These are phyloP conservation scores for Anastatica hierochuntica DNA, from an alignment of 345 rosid genomes.

Conservation along the genomic window DNA sequence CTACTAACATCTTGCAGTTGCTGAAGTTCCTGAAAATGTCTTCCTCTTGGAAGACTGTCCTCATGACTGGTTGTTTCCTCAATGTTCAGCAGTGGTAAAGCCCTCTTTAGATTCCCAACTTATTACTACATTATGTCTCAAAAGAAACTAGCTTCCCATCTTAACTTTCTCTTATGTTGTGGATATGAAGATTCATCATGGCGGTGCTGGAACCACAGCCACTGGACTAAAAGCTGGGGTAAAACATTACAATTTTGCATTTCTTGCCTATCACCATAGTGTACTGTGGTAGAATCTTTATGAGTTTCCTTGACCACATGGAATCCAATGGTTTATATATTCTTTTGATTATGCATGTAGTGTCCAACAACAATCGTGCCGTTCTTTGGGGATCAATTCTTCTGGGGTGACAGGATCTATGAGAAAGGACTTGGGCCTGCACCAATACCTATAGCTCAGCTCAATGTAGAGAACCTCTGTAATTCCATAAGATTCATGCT, in stretches of 20 bases:
- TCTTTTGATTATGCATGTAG: constrained; percentile 30
- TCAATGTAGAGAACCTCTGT: constrained; percentile 69
- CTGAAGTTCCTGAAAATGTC: constrained; percentile 54
- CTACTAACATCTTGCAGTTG: constrained; percentile 38
- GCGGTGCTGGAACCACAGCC: constrained; percentile 99
- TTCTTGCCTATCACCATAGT: neutral
- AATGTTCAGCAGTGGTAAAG: constrained; percentile 93
- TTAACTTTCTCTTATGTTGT: neutral
- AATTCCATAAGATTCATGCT: constrained; percentile 78
- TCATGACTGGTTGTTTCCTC: constrained; percentile 99
- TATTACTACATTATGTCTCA: constrained; percentile 1
- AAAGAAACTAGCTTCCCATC: neutral
- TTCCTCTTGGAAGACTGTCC: constrained; percentile 91
- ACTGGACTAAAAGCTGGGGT: constrained; percentile 96
- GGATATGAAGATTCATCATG: constrained; percentile 79
- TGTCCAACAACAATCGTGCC: constrained; percentile 96
- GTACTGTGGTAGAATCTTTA: too few relatives aligned
- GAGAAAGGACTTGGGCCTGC: constrained; percentile 70
- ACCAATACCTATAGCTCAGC: constrained; percentile 77
- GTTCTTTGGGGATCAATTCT: constrained; percentile 97
- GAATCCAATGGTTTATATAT: neutral
- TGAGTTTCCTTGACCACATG: too few relatives aligned
- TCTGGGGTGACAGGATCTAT: constrained; percentile 84
- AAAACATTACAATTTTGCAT: too few relatives aligned
- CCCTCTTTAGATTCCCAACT: neutral